Evolutionary conservation across 1,139 yeast genomes (phyloP).

Genomic region (Candida sojae): DNA sequence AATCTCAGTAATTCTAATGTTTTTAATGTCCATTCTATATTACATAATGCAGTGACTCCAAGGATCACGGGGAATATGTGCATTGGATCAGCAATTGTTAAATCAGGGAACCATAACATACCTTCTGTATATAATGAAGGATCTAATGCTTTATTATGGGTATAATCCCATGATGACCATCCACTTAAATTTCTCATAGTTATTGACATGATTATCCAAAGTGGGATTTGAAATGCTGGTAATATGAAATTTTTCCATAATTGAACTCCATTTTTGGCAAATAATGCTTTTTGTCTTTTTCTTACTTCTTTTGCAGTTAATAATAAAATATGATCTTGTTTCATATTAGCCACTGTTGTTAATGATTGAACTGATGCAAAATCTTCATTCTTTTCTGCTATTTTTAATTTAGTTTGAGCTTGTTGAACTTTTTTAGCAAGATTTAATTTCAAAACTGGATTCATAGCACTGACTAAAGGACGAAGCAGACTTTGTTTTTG

Average conservation of each 20-base stretch:
- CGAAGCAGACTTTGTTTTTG: constrained; percentile 70
- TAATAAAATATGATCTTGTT: constrained; percentile 75
- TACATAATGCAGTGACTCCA: constrained; percentile 70
- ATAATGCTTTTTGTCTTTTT: constrained; percentile 69
- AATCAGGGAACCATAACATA: constrained; percentile 58
- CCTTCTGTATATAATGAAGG: constrained; percentile 57
- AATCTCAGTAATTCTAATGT: constrained; percentile 54
- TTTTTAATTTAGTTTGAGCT: constrained; percentile 33
- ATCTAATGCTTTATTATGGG: constrained; percentile 54
- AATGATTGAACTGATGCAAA: constrained; percentile 13
- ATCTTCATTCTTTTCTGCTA: constrained; percentile 8
- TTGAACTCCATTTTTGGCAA: constrained; percentile 67
- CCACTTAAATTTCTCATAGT: constrained; percentile 78
- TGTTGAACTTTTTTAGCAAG: constrained; percentile 58
- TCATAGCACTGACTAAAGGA: constrained; percentile 71
- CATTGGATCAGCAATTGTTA: constrained; percentile 62
- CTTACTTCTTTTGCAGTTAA: constrained; percentile 77
- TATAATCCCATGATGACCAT: constrained; percentile 57
- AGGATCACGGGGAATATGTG: constrained; percentile 68
- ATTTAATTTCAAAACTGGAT: constrained; percentile 72
- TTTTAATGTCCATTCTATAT: constrained; percentile 73
- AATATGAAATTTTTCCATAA: constrained; percentile 75
- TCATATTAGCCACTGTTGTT: constrained; percentile 47
- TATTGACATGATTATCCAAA: constrained; percentile 81
- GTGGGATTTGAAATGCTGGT: constrained; percentile 82